These are phyloP conservation scores for Pestalotiopsis sp. DNA, from an alignment of 2,329 filamentous ascomycete genomes.

Conservation along the genomic window DNA sequence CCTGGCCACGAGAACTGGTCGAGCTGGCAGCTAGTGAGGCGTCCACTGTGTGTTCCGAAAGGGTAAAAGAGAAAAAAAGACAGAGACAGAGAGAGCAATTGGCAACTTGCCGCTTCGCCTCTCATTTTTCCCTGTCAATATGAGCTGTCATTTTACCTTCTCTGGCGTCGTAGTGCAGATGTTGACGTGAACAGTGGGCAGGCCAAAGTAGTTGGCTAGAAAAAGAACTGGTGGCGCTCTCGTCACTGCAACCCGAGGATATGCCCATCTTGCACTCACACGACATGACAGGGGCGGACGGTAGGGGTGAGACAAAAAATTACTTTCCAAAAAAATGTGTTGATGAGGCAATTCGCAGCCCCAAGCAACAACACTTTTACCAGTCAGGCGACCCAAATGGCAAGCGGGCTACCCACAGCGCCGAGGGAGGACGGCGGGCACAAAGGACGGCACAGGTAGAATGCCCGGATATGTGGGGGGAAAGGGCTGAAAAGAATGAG, in stretches of 20 bases:
- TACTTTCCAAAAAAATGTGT: too few relatives aligned
- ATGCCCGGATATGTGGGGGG: not conserved
- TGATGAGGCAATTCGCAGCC: not conserved
- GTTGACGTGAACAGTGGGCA: slow-evolving; percentile 7
- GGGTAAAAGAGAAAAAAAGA: not conserved
- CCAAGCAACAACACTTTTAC: not conserved
- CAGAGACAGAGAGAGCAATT: not conserved
- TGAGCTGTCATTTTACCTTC: slow-evolving; percentile 10
- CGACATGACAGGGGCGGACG: not conserved
- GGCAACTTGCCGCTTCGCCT: not conserved
- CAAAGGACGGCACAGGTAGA: not conserved
- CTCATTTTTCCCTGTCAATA: not conserved
- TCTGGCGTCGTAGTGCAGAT: slow-evolving; percentile 7
- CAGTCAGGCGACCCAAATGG: not conserved
- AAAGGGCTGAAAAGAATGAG: too few relatives aligned
- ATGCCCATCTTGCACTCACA: not conserved
- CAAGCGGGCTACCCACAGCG: not conserved
- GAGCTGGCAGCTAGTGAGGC: not conserved
- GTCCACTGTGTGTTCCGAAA: not conserved
- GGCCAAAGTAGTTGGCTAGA: not conserved
- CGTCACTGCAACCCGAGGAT: not conserved
- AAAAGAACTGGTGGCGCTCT: not conserved
- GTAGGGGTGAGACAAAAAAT: not conserved
- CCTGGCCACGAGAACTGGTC: not conserved
- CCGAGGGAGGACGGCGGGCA: not conserved